phyloP scores from a whole-genome alignment of 1,284 basidiomycete genomes.

The Cystobasidiaceae sp. region DNA sequence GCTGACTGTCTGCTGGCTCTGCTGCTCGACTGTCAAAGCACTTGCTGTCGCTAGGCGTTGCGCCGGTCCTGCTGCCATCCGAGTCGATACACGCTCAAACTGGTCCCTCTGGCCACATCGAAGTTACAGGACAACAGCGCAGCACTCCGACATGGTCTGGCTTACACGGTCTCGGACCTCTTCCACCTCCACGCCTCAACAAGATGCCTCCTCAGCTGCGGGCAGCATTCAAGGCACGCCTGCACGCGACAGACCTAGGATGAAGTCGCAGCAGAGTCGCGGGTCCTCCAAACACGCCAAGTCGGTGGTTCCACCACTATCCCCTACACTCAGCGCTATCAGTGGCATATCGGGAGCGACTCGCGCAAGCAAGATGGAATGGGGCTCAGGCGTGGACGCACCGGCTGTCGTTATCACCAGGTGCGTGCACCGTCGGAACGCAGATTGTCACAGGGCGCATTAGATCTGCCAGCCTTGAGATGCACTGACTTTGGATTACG shows the following conservation, averaged over 20 bases:
- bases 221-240: conserved; percentile 1
- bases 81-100: too few relatives aligned
- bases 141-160: background rate
- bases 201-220: background rate
- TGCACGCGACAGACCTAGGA: background rate
- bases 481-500: too few relatives aligned
- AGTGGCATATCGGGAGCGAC: conserved; percentile 23
- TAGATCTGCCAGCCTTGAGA: too few relatives aligned
- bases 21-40: too few relatives aligned
- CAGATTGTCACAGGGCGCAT: too few relatives aligned
- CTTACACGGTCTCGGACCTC: conserved; percentile 8
- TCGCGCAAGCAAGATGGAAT: conserved; percentile 26
- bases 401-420: conserved; percentile 18
- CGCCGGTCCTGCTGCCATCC: too few relatives aligned
- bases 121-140: background rate
- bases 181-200: background rate
- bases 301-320: background rate
- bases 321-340: conserved; percentile 12
- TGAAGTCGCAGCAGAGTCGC: conserved; percentile 5
- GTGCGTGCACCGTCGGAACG: background rate
- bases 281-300: background rate
- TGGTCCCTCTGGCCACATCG: too few relatives aligned
- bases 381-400: background rate
- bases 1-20: too few relatives aligned
- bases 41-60: too few relatives aligned